Percentiles rank a stretch among this genome's conserved stretches.
Evolutionary conservation across 371 early-diverging fungal genomes (phyloP).

Genomic region (Lichtheimia ramosa): DNA sequence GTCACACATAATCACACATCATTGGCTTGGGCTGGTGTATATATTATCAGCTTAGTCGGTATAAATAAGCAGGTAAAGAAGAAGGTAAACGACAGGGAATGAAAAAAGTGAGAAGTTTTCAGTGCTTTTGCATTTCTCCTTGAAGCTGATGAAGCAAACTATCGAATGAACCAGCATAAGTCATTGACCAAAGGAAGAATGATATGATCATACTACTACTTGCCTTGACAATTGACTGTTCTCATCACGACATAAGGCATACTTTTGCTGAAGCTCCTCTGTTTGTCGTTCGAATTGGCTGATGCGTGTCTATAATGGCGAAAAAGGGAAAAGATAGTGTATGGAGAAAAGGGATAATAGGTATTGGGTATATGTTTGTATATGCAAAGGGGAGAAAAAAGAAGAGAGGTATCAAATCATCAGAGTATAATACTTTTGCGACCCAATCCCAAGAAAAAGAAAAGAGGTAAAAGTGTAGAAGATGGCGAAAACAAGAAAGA

Average conservation of each 20-base stretch:
- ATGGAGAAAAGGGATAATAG: not conserved
- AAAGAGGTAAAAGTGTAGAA: not conserved
- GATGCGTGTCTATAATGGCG: slow-evolving; percentile 25
- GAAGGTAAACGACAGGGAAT: too few species aligned
- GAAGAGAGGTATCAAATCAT: not conserved
- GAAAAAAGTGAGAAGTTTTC: too few species aligned
- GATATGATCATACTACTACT: not conserved
- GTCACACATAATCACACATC: too few species aligned
- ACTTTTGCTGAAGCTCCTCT: slow-evolving; percentile 27
- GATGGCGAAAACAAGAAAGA: not conserved
- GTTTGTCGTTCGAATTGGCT: slow-evolving; percentile 24
- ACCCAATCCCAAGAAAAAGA: slow-evolving; percentile 1
- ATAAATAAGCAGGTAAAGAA: too few species aligned
- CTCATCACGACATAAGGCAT: slow-evolving; percentile 25
- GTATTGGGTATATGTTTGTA: not conserved
- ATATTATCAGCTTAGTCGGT: too few species aligned
- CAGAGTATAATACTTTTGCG: not conserved
- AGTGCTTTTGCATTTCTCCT: slow-evolving; percentile 20
- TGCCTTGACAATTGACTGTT: slow-evolving; percentile 37
- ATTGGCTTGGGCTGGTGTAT: too few species aligned
- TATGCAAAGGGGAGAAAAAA: too few species aligned
- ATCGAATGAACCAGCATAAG: not conserved
- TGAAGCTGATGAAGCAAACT: slow-evolving; percentile 40
- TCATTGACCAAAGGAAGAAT: not conserved
- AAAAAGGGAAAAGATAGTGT: not conserved